These are phyloP conservation scores for Lipomyces sp. DNA, from an alignment of 805 yeast genomes.

Conservation along the genomic window DNA sequence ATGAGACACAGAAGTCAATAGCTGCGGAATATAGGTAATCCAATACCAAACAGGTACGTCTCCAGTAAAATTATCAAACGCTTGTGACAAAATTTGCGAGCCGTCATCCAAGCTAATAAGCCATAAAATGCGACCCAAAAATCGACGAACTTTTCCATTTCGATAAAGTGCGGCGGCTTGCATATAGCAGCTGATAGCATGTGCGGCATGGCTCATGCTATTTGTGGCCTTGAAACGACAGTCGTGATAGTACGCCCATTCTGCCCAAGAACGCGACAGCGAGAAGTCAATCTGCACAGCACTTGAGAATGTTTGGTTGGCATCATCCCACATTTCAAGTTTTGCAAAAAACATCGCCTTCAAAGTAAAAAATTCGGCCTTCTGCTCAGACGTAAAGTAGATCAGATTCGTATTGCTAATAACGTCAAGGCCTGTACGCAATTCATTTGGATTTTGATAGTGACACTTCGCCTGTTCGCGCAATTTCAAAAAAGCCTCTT, in stretches of 20 bases:
- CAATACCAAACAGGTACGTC: conserved; percentile 99
- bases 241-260: conserved; percentile 97
- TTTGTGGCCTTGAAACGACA: conserved; percentile 80
- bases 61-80: conserved; percentile 88
- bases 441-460: conserved; percentile 83
- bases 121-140: conserved; percentile 90
- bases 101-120: conserved; percentile 86
- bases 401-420: conserved; percentile 94
- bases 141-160: conserved; percentile 82
- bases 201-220: conserved; percentile 80
- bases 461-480: conserved; percentile 98
- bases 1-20: conserved; percentile 83
- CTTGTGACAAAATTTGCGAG: conserved; percentile 72
- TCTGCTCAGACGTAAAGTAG: conserved; percentile 94
- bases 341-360: conserved; percentile 98
- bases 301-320: conserved; percentile 96
- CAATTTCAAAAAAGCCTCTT: conserved; percentile 91
- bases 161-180: conserved; percentile 98
- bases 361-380: conserved; percentile 94
- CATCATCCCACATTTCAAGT: conserved; percentile 85
- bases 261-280: conserved; percentile 98
- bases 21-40: conserved; percentile 95
- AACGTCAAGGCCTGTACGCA: conserved; percentile 93
- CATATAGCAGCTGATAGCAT: conserved; percentile 91
- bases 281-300: conserved; percentile 95